Percentiles rank a stretch among this genome's conserved stretches.
Evolutionary conservation across 73 alveolate genomes (phyloP).

Genomic region (Paramecium caudatum): DNA sequence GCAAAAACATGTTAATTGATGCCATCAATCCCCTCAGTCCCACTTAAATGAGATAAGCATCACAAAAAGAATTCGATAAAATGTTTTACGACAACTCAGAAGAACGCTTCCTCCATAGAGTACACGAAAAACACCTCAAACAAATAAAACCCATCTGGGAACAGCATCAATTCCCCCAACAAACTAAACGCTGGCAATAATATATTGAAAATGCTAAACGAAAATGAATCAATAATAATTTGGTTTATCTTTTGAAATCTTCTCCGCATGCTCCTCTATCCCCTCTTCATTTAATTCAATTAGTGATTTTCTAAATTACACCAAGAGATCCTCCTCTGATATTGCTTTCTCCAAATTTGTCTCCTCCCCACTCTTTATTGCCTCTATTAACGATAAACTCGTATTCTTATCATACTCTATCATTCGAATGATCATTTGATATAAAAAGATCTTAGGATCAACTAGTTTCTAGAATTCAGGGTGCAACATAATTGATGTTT

Average conservation of each 20-base stretch:
- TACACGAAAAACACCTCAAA: constrained; percentile 53
- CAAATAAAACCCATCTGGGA: not conserved
- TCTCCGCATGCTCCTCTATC: constrained; percentile 23
- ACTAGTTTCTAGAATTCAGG: constrained; percentile 61
- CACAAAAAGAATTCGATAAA: not conserved
- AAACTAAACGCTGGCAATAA: constrained; percentile 23
- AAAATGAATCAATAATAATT: constrained; percentile 41
- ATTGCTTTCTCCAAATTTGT: constrained; percentile 67
- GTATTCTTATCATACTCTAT: constrained; percentile 73
- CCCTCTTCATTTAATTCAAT: constrained; percentile 62
- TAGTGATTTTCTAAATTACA: constrained; percentile 35
- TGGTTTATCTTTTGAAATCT: constrained; percentile 32
- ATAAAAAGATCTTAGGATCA: constrained; percentile 71
- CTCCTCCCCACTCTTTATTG: constrained; percentile 71
- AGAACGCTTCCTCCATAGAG: not conserved
- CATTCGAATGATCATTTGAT: constrained; percentile 69
- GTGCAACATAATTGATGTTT: constrained; percentile 66
- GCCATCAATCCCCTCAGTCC: constrained; percentile 59
- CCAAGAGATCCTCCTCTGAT: constrained; percentile 64
- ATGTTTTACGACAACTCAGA: constrained; percentile 14
- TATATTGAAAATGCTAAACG: constrained; percentile 31
- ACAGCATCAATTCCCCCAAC: not conserved
- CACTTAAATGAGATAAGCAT: not conserved
- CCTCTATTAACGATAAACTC: constrained; percentile 13
- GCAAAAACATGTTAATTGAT: constrained; percentile 1